Conservation (phyloP, 1,284 basidiomycete species). For the Schizophyllum amplum region DNA sequence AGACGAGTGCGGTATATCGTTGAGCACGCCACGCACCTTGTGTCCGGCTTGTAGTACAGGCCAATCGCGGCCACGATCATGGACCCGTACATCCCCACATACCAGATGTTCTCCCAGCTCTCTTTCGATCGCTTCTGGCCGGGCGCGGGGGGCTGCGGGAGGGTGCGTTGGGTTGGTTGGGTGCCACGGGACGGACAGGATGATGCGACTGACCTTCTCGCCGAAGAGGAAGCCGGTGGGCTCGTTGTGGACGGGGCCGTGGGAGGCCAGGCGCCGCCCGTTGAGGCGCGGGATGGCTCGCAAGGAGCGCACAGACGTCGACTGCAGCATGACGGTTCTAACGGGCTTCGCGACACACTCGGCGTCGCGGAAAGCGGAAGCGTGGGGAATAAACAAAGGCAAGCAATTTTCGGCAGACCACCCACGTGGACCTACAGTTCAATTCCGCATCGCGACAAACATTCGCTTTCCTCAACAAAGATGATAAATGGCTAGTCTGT, state of each 20-base stretch:
- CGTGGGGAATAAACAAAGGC: slow-evolving; percentile 6
- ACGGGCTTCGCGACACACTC: neutral
- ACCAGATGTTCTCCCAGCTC: slow-evolving; percentile 86
- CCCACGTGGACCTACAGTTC: neutral
- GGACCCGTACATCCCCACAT: slow-evolving; percentile 85
- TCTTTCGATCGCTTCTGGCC: slow-evolving; percentile 84
- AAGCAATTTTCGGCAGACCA: slow-evolving; percentile 8
- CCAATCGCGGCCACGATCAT: slow-evolving; percentile 74
- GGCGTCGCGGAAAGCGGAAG: neutral
- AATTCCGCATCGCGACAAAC: slow-evolving; percentile 4
- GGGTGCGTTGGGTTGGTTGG: neutral
- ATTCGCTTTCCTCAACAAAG: slow-evolving; percentile 20
- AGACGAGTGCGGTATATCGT: neutral
- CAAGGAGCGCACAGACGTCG: slow-evolving; percentile 28
- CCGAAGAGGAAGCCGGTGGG: slow-evolving; percentile 84
- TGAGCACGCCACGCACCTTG: slow-evolving; percentile 54
- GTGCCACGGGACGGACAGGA: neutral
- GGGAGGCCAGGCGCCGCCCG: slow-evolving; percentile 53
- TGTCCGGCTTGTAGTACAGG: slow-evolving; percentile 93
- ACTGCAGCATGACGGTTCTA: neutral
- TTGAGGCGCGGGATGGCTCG: slow-evolving; percentile 24
- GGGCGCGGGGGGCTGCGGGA: slow-evolving; percentile 54
- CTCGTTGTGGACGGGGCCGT: slow-evolving; percentile 80
- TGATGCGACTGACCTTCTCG: slow-evolving; percentile 62
- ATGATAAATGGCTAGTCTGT: too few relatives aligned